A percentile compares a stretch with the other conserved stretches of the same genome.
phyloP scores from a whole-genome alignment of 345 rosid species.

The Salix viminalis region DNA sequence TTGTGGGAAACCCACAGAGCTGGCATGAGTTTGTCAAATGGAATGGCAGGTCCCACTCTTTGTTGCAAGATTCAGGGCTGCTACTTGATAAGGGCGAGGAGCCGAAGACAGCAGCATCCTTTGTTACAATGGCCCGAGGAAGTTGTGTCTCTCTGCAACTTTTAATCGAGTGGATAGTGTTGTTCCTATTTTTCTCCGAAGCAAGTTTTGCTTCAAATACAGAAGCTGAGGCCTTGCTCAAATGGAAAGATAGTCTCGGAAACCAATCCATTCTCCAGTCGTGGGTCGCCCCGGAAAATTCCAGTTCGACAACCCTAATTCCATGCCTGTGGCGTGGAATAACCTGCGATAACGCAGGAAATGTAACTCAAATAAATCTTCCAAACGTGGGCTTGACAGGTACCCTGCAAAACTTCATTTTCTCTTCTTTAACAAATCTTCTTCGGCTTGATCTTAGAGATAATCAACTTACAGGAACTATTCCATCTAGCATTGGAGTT shows the following conservation, averaged over 20 bases:
- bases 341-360: conserved; percentile 6
- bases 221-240: conserved; percentile 19
- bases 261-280: conserved; percentile 11
- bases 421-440: conserved; percentile 25
- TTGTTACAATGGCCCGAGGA: background rate
- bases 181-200: background rate
- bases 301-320: background rate
- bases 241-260: conserved; percentile 13
- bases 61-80: too few species aligned
- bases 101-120: background rate
- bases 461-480: conserved; percentile 18
- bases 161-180: background rate
- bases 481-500: conserved; percentile 20
- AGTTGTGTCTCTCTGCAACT: background rate
- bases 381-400: conserved; percentile 16
- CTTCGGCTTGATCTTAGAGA: conserved; percentile 17
- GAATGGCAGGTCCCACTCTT: too few species aligned
- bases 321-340: conserved; percentile 20
- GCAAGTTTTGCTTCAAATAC: background rate
- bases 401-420: conserved; percentile 18
- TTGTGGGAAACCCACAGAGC: too few species aligned
- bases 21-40: too few species aligned
- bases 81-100: too few species aligned
- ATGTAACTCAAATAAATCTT: conserved; percentile 16
- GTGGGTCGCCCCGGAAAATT: conserved; percentile 7